Percentiles rank a stretch among this genome's conserved stretches.
phyloP scores from a whole-genome alignment of 2,329 filamentous ascomycete genomes.

The Pezicula carpinea region DNA sequence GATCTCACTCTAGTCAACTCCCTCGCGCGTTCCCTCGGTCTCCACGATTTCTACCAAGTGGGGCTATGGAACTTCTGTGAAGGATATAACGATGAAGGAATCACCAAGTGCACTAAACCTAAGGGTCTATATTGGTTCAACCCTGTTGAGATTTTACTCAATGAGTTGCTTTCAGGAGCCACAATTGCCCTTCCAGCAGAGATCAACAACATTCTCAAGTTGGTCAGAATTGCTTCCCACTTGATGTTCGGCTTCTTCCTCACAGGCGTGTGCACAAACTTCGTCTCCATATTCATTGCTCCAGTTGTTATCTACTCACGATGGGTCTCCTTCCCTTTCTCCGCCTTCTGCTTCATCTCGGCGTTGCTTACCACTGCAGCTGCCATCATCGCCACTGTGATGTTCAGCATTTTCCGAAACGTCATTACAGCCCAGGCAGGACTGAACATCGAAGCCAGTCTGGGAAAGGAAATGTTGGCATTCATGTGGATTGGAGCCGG shows the following conservation, averaged over 20 bases:
- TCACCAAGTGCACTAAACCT: constrained; percentile 71
- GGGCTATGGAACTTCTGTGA: constrained; percentile 92
- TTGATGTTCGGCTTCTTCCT: constrained; percentile 92
- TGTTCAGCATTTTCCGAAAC: constrained; percentile 74
- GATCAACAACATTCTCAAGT: constrained; percentile 66
- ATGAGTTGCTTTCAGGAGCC: constrained; percentile 76
- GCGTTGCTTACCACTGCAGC: constrained; percentile 63
- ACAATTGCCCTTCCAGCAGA: constrained; percentile 75
- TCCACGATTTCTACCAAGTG: constrained; percentile 93
- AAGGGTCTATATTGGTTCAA: constrained; percentile 83
- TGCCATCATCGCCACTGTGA: constrained; percentile 71
- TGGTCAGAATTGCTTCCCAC: constrained; percentile 70
- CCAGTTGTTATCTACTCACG: constrained; percentile 25
- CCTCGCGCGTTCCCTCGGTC: constrained; percentile 77
- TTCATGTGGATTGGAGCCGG: constrained; percentile 82
- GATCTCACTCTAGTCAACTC: constrained; percentile 77
- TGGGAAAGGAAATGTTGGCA: constrained; percentile 70
- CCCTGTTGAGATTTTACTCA: constrained; percentile 74
- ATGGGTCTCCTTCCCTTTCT: not conserved
- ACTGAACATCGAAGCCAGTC: constrained; percentile 65
- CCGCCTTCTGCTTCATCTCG: constrained; percentile 1
- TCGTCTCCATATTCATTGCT: constrained; percentile 27
- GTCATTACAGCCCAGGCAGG: constrained; percentile 66
- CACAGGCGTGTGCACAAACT: constrained; percentile 59
- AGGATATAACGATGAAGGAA: constrained; percentile 69